A percentile compares a stretch with the other conserved stretches of the same genome.
phyloP scores from a whole-genome alignment of 306 rosid species.

The Medicago lupulina region DNA sequence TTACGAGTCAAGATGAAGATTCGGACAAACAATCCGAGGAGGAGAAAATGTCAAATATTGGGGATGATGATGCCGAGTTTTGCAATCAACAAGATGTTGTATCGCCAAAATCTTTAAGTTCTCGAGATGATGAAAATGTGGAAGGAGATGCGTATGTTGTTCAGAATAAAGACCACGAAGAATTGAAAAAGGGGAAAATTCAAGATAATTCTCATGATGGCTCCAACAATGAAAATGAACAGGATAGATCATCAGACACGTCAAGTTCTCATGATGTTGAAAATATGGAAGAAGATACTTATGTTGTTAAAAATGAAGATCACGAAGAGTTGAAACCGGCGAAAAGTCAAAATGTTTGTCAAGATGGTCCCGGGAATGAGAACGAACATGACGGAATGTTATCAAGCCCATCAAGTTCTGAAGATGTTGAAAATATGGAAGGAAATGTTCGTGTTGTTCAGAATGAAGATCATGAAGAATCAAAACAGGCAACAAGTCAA shows the following conservation, averaged over 20 bases:
- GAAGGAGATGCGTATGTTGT: slow-evolving; percentile 1
- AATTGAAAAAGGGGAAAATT: background rate
- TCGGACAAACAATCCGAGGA: slow-evolving; percentile 33
- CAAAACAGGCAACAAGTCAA: background rate
- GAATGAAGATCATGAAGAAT: background rate
- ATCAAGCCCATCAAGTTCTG: slow-evolving; percentile 30
- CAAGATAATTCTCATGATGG: background rate
- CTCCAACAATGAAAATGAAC: background rate
- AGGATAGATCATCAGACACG: background rate
- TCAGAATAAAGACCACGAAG: background rate
- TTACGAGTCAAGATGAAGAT: slow-evolving; percentile 40
- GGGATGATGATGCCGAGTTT: slow-evolving; percentile 17
- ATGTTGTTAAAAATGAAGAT: background rate
- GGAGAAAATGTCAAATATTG: background rate
- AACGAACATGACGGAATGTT: slow-evolving; percentile 22
- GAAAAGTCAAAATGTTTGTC: slow-evolving; percentile 13
- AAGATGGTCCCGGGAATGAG: slow-evolving; percentile 21
- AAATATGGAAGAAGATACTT: background rate
- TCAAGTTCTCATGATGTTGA: background rate
- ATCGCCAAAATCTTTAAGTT: background rate
- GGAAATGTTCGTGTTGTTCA: slow-evolving; percentile 13
- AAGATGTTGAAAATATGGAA: slow-evolving; percentile 42
- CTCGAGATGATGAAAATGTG: background rate
- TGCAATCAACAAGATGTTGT: slow-evolving; percentile 29
- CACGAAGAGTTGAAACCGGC: background rate